phyloP scores from a whole-genome alignment of 306 rosid species.

The Astragalus glycyphyllos region DNA sequence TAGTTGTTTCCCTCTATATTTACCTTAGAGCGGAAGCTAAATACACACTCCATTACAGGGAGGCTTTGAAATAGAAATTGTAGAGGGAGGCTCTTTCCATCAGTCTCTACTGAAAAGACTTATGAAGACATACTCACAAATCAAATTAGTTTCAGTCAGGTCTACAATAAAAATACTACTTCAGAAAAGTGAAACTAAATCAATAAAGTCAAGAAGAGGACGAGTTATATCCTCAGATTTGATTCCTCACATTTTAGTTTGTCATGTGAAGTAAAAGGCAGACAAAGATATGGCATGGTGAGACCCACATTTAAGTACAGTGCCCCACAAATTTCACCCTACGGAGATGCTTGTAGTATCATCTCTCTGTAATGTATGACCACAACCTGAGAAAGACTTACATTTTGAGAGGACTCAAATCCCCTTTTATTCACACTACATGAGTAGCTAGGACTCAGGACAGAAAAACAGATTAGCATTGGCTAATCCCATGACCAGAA shows the following conservation, averaged over 20 bases:
- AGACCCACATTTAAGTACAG: too few relatives aligned
- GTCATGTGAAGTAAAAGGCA: background rate
- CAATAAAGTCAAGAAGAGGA: background rate
- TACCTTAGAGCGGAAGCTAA: too few relatives aligned
- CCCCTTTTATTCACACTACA: background rate
- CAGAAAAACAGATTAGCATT: constrained; percentile 2
- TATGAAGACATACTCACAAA: background rate
- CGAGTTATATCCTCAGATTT: background rate
- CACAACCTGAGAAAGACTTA: too few relatives aligned
- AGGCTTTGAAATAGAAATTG: background rate
- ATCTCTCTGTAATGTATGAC: too few relatives aligned
- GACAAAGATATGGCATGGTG: background rate
- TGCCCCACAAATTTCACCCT: too few relatives aligned
- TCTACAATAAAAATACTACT: background rate
- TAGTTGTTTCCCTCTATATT: too few relatives aligned
- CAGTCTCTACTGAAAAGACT: background rate
- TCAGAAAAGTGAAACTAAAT: background rate
- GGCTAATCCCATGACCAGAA: background rate
- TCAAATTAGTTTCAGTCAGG: background rate
- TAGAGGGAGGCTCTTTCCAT: background rate
- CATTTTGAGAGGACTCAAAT: too few relatives aligned
- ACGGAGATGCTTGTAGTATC: too few relatives aligned
- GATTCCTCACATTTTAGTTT: background rate
- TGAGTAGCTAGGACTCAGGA: background rate
- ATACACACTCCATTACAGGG: too few relatives aligned